These are phyloP conservation scores for Backusella mclennaniae DNA, from an alignment of 192 early-diverging fungal species.

Conservation along the genomic window DNA sequence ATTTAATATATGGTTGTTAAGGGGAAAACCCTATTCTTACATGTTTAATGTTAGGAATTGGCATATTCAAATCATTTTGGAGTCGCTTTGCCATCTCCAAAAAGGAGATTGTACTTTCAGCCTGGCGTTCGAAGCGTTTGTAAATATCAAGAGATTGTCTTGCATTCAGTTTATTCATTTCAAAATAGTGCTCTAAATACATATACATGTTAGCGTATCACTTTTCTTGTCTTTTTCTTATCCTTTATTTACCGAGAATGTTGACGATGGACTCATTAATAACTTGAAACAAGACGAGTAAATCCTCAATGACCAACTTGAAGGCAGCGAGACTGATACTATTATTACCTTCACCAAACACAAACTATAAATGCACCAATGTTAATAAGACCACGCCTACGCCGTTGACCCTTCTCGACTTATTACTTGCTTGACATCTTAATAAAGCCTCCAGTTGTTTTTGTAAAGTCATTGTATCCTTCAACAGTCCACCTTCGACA, in stretches of 20 bases:
- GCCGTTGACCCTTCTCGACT: background rate
- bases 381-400: background rate
- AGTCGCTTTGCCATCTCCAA: conserved; percentile 66
- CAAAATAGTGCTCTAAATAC: conserved; percentile 65
- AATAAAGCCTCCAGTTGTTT: conserved; percentile 68
- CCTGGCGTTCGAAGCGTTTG: conserved; percentile 75
- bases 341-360: conserved; percentile 71
- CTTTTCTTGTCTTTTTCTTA: background rate
- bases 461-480: conserved; percentile 65
- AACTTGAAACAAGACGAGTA: conserved; percentile 71
- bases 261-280: conserved; percentile 81
- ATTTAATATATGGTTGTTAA: background rate
- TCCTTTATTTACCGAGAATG: conserved; percentile 56
- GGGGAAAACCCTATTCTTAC: conserved; percentile 34
- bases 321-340: conserved; percentile 74
- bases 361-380: conserved; percentile 50
- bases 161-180: conserved; percentile 69
- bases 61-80: conserved; percentile 56
- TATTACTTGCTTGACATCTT: conserved; percentile 64
- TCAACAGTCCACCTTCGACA: conserved; percentile 59
- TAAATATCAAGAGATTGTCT: conserved; percentile 67
- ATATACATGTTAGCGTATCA: background rate
- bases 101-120: conserved; percentile 65
- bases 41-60: conserved; percentile 76
- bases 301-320: conserved; percentile 67